A percentile compares a stretch with the other conserved stretches of the same genome.
phyloP scores from a whole-genome alignment of 495 filamentous ascomycete species.

The Penicillium steckii region DNA sequence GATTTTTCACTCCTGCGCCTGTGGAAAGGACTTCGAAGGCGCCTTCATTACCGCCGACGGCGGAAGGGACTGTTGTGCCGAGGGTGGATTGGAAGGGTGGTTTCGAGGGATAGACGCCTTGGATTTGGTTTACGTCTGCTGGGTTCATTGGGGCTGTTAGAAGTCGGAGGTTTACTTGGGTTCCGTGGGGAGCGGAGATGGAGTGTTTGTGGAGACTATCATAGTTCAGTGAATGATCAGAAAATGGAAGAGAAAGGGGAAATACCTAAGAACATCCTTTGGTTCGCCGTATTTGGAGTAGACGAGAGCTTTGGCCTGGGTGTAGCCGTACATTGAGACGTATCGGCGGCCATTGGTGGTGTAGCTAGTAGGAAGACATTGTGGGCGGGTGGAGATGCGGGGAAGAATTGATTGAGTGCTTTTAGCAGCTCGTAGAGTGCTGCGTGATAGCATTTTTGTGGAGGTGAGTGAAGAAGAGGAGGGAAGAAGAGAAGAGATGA shows the following conservation, averaged over 20 bases:
- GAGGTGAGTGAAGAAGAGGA: neutral
- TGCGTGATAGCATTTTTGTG: conserved; percentile 35
- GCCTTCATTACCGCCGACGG: conserved; percentile 86
- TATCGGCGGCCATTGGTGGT: conserved; percentile 33
- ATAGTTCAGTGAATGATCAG: conserved; percentile 7
- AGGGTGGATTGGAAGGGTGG: conserved; percentile 71
- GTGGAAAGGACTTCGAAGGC: conserved; percentile 78
- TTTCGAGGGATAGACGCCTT: conserved; percentile 91
- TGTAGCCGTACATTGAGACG: conserved; percentile 89
- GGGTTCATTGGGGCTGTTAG: conserved; percentile 93
- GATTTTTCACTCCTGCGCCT: conserved; percentile 54
- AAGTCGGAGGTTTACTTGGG: conserved; percentile 66
- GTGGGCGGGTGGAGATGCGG: conserved; percentile 1
- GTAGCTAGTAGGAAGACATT: no score
- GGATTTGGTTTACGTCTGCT: conserved; percentile 94
- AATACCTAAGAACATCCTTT: conserved; percentile 69
- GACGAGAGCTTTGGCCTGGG: conserved; percentile 89
- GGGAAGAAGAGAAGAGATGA: neutral
- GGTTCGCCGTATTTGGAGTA: conserved; percentile 87
- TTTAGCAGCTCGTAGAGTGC: conserved; percentile 23
- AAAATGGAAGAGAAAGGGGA: neutral
- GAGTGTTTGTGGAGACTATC: conserved; percentile 75
- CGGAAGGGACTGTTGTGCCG: conserved; percentile 69
- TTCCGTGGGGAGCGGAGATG: conserved; percentile 65
- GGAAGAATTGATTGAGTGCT: conserved; percentile 9